A percentile compares a stretch with the other conserved stretches of the same genome.
These are phyloP conservation scores for Purshia tridentata DNA, from an alignment of 306 rosid genomes.

Conservation along the genomic window DNA sequence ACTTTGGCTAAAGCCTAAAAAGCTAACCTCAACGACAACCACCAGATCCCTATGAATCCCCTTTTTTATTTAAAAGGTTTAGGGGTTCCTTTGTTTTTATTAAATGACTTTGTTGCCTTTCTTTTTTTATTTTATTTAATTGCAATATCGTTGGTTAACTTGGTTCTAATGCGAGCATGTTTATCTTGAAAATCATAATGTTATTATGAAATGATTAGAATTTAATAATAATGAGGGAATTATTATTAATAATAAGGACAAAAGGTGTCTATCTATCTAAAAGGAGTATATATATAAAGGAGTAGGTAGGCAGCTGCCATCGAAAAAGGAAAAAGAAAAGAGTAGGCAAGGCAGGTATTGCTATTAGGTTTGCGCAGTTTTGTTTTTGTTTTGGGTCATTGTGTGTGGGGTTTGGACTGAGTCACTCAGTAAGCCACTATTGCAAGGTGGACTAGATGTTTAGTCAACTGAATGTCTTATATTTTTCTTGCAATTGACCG, in stretches of 20 bases:
- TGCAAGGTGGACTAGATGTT: conserved; percentile 12
- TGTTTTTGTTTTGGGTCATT: neutral
- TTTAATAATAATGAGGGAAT: conserved; percentile 4
- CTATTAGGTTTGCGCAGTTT: neutral
- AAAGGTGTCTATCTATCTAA: neutral
- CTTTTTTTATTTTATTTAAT: neutral
- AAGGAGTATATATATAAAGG: neutral
- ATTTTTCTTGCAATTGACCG: neutral
- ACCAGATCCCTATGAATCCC: neutral
- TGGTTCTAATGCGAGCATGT: conserved; percentile 13
- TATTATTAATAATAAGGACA: neutral
- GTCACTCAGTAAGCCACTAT: neutral
- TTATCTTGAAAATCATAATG: conserved; percentile 10
- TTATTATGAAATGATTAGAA: neutral
- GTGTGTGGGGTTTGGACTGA: neutral
- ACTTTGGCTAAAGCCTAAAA: conserved; percentile 31
- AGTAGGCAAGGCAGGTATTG: too few species aligned
- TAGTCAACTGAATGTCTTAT: conserved; percentile 28
- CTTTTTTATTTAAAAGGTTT: neutral
- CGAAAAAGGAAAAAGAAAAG: too few species aligned
- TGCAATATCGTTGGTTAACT: conserved; percentile 14
- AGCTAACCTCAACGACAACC: conserved; percentile 31
- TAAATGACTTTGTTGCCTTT: neutral
- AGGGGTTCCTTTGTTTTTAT: conserved; percentile 1
- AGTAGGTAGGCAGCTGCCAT: neutral